These are phyloP conservation scores for Scenedesmus sp. DNA, from an alignment of 163 green algal species.

Conservation along the genomic window DNA sequence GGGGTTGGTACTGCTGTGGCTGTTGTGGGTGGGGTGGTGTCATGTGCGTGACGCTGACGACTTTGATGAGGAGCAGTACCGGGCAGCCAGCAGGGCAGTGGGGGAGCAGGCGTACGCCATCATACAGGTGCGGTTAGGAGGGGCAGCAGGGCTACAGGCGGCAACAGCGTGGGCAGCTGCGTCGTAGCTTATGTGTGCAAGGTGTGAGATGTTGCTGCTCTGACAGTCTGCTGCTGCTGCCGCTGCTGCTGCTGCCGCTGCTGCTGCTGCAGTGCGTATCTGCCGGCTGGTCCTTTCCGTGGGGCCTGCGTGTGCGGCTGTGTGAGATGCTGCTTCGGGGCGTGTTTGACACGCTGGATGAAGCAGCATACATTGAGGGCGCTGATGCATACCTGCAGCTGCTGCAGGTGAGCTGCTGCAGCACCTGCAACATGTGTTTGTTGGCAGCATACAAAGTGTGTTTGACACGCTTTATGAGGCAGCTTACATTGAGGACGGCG, in stretches of 20 bases:
- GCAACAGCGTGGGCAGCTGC: too few relatives aligned
- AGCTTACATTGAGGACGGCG: constrained; percentile 24
- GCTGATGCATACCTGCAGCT: constrained; percentile 49
- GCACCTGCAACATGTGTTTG: neutral
- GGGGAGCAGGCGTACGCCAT: constrained; percentile 7
- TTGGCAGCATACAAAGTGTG: neutral
- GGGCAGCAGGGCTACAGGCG: too few relatives aligned
- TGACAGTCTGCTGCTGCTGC: neutral
- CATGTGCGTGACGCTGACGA: constrained; percentile 52
- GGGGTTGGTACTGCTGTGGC: neutral
- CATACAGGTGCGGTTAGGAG: neutral
- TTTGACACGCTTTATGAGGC: constrained; percentile 41
- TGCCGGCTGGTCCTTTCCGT: constrained; percentile 48
- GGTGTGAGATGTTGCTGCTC: neutral
- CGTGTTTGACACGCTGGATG: constrained; percentile 53
- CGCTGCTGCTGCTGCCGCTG: neutral
- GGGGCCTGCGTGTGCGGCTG: constrained; percentile 47
- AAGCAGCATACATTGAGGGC: constrained; percentile 35
- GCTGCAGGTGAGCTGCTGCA: constrained; percentile 38
- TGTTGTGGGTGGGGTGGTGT: constrained; percentile 18
- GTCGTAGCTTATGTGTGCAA: neutral
- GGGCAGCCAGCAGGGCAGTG: constrained; percentile 15
- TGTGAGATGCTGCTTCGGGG: constrained; percentile 48
- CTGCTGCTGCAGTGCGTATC: constrained; percentile 3
- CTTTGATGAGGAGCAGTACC: constrained; percentile 54